Conservation (phyloP, 768 basidiomycete species). For the Collybia mongolica region DNA sequence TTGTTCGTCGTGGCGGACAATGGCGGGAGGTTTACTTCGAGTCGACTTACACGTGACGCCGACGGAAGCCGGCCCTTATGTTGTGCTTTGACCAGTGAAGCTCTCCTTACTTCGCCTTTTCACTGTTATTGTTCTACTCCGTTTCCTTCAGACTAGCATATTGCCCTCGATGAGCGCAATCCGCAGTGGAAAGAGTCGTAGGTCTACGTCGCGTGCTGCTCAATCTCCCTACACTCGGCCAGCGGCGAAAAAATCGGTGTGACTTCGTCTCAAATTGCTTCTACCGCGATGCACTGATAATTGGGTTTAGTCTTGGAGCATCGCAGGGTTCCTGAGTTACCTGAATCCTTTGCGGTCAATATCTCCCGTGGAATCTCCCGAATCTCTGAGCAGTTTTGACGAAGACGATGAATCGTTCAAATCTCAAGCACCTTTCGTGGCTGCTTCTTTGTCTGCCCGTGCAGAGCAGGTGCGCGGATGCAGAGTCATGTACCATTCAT, state of each 20-base stretch:
- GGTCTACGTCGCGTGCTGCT: slow-evolving; percentile 16
- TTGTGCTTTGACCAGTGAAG: slow-evolving; percentile 2
- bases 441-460: slow-evolving; percentile 21
- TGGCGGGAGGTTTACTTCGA: slow-evolving; percentile 15
- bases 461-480: slow-evolving; percentile 24
- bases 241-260: slow-evolving; percentile 46
- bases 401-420: slow-evolving; percentile 17
- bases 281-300: too few relatives aligned
- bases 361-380: slow-evolving; percentile 14
- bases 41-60: slow-evolving; percentile 26
- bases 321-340: slow-evolving; percentile 47
- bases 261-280: slow-evolving; percentile 8
- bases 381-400: slow-evolving; percentile 14
- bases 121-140: slow-evolving; percentile 2
- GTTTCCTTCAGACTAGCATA: slow-evolving; percentile 5
- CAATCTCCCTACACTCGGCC: slow-evolving; percentile 53
- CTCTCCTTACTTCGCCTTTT: slow-evolving; percentile 18
- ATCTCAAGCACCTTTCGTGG: slow-evolving; percentile 8
- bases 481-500: neutral
- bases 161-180: slow-evolving; percentile 53
- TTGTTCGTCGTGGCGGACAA: slow-evolving; percentile 25
- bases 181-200: slow-evolving; percentile 40
- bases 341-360: slow-evolving; percentile 48
- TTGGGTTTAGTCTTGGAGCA: slow-evolving; percentile 43
- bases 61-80: slow-evolving; percentile 32